These are phyloP conservation scores for Lasiosphaeris hirsuta DNA, from an alignment of 495 filamentous ascomycete genomes.

Conservation along the genomic window DNA sequence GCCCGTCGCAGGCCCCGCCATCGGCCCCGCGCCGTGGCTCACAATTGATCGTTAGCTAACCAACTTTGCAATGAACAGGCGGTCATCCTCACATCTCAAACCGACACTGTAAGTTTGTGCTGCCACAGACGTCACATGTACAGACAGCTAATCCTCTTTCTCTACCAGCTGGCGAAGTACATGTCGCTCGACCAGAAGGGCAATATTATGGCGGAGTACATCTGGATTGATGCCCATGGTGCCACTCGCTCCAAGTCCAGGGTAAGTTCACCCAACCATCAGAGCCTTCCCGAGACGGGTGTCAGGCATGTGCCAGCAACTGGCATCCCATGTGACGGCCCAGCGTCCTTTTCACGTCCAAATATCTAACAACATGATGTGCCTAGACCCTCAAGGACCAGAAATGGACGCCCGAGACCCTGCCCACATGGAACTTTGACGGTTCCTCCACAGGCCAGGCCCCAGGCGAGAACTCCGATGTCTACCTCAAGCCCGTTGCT, in stretches of 20 bases:
- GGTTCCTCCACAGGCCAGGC: conserved; percentile 94
- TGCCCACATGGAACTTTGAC: conserved; percentile 99
- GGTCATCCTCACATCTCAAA: too few species aligned
- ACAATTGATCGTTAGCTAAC: too few species aligned
- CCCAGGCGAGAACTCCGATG: conserved; percentile 93
- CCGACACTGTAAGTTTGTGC: not conserved
- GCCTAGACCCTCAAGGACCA: conserved; percentile 72
- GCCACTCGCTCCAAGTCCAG: conserved; percentile 86
- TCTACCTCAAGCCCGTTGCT: conserved; percentile 85
- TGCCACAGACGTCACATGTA: not conserved
- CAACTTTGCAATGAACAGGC: too few species aligned
- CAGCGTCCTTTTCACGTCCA: too few species aligned
- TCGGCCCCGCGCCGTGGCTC: too few species aligned
- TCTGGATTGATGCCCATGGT: conserved; percentile 87
- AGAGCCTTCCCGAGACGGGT: not conserved
- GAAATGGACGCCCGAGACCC: conserved; percentile 63
- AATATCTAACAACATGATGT: conserved; percentile 12
- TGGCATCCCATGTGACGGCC: conserved; percentile 13
- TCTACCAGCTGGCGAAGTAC: conserved; percentile 80
- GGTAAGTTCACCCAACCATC: conserved; percentile 52
- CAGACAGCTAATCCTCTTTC: not conserved
- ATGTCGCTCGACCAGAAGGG: conserved; percentile 86
- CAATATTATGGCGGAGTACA: conserved; percentile 76
- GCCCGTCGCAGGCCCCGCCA: too few species aligned
- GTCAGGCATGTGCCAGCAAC: conserved; percentile 16